Evolutionary conservation across 257 asterid species (phyloP), one percentile per base, ranked within the genome.

Genomic region (Fraxinus excelsior): DNA sequence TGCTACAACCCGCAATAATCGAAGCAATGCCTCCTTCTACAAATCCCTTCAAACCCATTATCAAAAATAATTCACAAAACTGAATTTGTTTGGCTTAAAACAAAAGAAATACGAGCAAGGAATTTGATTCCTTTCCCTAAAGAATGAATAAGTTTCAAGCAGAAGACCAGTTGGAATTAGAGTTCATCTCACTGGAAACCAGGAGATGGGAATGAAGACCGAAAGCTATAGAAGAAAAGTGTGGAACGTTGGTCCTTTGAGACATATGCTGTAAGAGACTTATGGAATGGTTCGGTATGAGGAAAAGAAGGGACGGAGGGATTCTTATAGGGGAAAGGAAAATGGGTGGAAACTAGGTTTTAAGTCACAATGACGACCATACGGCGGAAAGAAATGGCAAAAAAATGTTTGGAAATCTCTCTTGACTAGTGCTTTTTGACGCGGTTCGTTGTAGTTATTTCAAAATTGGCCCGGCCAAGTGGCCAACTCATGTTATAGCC

Each of bases 21-120:
- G 98, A 91, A 32, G 98, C 97, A 70, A 94, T 84, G 51, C 98
- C 98, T 16, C 98, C 98, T 84, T 94, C 98, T 70, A 87, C 90
- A 83, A 94, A 94, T 79, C 98, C 97, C 53, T 91, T 94, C 10
- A 85, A 53, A 76, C 98, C 98, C 98, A 93, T 93, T 31, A 13
- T 75, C 10, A 64, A 51, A 44, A 65, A 5, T 12, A 12, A 37
- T 4, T 29, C 1, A 29, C 3, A 31, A 53, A 42, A 71, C 32
- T 0, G 7, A 13, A 62, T 23, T 62, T 21, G 13, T 18, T n/a
- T 6, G 16, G 18, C 29, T 6, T 1, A 26, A 44, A 25, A 3
- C 38, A 14, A 31, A 38, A 18, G 13, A 11, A 19, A 35, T 28
- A 62, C 7, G 75, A 44, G 37, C 12, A 31, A 25, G 68, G 77